These are phyloP conservation scores for Asparagopsis taxiformis DNA, from an alignment of 31 red algal genomes.

Conservation along the genomic window DNA sequence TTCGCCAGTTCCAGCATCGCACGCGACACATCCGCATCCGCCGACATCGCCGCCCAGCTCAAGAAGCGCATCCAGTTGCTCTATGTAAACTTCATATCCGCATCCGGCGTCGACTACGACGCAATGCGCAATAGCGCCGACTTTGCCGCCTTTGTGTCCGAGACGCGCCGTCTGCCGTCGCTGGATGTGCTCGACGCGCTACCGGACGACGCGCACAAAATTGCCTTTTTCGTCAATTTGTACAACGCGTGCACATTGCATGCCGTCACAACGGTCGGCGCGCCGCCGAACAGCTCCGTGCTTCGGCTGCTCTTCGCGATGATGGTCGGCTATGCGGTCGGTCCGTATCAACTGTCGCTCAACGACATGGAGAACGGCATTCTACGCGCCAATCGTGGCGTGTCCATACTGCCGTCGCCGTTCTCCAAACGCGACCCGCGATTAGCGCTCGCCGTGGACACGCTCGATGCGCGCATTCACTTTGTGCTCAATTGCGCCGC, in stretches of 20 bases:
- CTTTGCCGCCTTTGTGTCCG: slow-evolving; percentile 58
- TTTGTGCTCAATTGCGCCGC: slow-evolving; percentile 92
- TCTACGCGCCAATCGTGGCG: slow-evolving; percentile 49
- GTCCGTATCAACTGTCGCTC: slow-evolving; percentile 54
- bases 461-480: slow-evolving; percentile 75
- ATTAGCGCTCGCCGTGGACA: slow-evolving; percentile 19
- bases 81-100: slow-evolving; percentile 30
- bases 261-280: slow-evolving; percentile 42
- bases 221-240: slow-evolving; percentile 82
- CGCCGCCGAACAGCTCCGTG: slow-evolving; percentile 25
- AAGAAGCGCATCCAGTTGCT: slow-evolving; percentile 39
- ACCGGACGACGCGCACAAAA: slow-evolving; percentile 35
- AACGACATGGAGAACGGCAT: slow-evolving; percentile 90
- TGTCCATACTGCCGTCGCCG: slow-evolving; percentile 35
- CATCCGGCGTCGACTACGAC: slow-evolving; percentile 60
- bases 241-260: slow-evolving; percentile 84
- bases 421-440: slow-evolving; percentile 58
- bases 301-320: slow-evolving; percentile 37
- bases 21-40: neutral
- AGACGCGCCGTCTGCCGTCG: slow-evolving; percentile 28
- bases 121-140: slow-evolving; percentile 18
- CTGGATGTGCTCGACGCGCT: slow-evolving; percentile 26
- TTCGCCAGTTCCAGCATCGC: neutral
- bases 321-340: slow-evolving; percentile 46
- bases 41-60: slow-evolving; percentile 25